These are phyloP conservation scores for Gossypium ekmanianum DNA, from an alignment of 345 rosid genomes.

Conservation along the genomic window DNA sequence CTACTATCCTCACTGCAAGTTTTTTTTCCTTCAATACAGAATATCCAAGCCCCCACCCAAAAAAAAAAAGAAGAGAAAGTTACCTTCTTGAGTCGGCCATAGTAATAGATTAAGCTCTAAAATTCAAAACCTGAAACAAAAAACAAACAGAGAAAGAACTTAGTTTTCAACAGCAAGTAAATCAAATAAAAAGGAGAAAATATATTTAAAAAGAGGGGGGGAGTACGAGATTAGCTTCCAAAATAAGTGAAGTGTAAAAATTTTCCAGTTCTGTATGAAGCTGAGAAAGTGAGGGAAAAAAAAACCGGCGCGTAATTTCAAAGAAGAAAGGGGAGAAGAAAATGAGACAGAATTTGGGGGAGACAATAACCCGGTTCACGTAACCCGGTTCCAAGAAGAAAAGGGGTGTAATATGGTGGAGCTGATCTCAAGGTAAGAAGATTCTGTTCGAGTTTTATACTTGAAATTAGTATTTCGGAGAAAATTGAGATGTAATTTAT, in stretches of 20 bases:
- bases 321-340: neutral
- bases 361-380: neutral
- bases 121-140: neutral
- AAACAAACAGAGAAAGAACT: neutral
- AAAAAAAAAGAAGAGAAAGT: neutral
- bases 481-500: too few species aligned
- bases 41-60: neutral
- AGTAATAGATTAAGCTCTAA: neutral
- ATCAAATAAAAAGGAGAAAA: neutral
- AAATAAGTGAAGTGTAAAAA: neutral
- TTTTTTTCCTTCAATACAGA: neutral
- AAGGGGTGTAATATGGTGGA: neutral
- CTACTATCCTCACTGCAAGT: slow-evolving; percentile 56
- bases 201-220: too few species aligned
- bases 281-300: neutral
- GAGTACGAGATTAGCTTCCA: neutral
- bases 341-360: neutral
- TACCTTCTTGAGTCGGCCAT: neutral
- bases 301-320: slow-evolving; percentile 1
- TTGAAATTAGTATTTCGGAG: too few species aligned
- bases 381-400: neutral
- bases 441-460: too few species aligned
- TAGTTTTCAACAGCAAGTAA: neutral
- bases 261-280: neutral
- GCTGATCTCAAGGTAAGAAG: neutral